Evolutionary conservation across 2,329 filamentous ascomycete species (phyloP).

Genomic region (Alternaria metachromatica): DNA sequence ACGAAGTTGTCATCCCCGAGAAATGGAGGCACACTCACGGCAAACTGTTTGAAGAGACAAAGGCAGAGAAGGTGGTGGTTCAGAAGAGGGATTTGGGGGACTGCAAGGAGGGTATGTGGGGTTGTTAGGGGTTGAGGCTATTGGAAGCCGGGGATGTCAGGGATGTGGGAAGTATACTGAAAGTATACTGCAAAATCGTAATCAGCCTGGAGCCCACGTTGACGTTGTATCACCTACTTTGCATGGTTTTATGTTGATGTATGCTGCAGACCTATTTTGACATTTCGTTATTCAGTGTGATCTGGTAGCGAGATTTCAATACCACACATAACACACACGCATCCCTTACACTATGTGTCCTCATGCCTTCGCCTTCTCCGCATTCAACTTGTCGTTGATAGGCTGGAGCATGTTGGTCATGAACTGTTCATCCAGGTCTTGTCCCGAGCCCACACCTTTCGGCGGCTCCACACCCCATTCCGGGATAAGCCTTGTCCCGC

Average conservation of each 20-base stretch:
- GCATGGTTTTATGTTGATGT: background rate
- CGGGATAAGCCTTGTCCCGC: constrained; percentile 29
- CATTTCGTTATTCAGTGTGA: background rate
- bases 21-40: background rate
- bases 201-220: background rate
- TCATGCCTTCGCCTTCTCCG: constrained; percentile 25
- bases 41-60: background rate
- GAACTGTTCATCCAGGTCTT: constrained; percentile 20
- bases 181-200: background rate
- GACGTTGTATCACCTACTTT: background rate
- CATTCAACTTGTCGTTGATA: constrained; percentile 24
- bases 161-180: background rate
- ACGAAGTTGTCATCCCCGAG: background rate
- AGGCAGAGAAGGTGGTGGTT: background rate
- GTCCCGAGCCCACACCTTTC: constrained; percentile 26
- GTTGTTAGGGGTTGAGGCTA: background rate
- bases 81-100: background rate
- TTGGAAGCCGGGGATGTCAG: background rate
- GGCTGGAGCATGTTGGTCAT: constrained; percentile 29
- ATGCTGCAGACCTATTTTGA: background rate
- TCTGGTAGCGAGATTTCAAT: background rate
- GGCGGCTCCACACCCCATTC: constrained; percentile 38
- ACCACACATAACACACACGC: background rate
- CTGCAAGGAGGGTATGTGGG: background rate
- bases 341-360: background rate